phyloP scores from a whole-genome alignment of 441 rosid species.

The Gossypium gossypioides region DNA sequence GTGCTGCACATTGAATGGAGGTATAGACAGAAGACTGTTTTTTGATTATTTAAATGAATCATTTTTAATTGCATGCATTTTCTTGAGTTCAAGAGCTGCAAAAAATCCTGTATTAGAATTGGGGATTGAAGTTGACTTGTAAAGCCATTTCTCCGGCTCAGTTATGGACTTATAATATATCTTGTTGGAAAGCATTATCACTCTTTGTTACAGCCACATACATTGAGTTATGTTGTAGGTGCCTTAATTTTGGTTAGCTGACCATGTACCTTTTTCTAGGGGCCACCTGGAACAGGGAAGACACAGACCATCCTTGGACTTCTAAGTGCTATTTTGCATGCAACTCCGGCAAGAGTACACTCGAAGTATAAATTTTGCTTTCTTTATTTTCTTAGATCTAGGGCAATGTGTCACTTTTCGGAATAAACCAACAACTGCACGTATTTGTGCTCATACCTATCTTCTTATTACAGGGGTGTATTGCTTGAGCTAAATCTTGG shows the following conservation, averaged over 20 bases:
- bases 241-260: constrained; percentile 8
- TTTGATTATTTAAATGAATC: neutral
- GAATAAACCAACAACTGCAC: neutral
- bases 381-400: neutral
- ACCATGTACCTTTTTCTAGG: constrained; percentile 36
- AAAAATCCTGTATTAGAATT: neutral
- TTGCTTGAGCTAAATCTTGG: constrained; percentile 38
- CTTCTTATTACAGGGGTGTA: constrained; percentile 31
- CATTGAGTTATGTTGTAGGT: neutral
- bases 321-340: constrained; percentile 90
- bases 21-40: neutral
- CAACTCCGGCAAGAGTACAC: constrained; percentile 68
- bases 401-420: neutral
- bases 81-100: neutral
- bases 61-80: neutral
- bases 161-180: neutral
- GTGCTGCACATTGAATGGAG: neutral
- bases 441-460: neutral
- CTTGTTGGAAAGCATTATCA: neutral
- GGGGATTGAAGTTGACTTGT: neutral
- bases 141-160: neutral
- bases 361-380: constrained; percentile 39
- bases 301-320: constrained; percentile 92
- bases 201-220: neutral
- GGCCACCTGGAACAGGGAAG: constrained; percentile 99